Evolutionary conservation across 805 yeast species (phyloP).

Genomic region (Metschnikowia proteae): DNA sequence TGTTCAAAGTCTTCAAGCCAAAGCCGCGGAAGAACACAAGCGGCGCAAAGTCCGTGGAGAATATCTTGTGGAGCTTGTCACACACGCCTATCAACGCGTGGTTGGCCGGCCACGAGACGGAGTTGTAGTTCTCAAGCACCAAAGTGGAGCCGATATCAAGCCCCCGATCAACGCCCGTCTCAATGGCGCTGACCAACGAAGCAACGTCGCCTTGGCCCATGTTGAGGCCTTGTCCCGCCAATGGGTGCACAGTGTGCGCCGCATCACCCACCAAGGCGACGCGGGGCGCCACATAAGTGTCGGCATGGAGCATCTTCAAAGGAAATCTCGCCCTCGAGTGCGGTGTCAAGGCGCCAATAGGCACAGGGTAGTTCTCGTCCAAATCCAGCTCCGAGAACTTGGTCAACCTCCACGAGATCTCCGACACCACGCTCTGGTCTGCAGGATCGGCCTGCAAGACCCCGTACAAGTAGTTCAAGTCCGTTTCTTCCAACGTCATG

Average conservation of each 20-base stretch:
- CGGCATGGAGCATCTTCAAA: slow-evolving; percentile 83
- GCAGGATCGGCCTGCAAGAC: slow-evolving; percentile 33
- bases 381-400: slow-evolving; percentile 40
- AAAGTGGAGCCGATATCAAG: slow-evolving; percentile 80
- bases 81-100: slow-evolving; percentile 82
- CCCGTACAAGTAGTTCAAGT: slow-evolving; percentile 65
- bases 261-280: slow-evolving; percentile 97
- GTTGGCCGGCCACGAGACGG: slow-evolving; percentile 75
- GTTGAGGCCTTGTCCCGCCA: slow-evolving; percentile 96
- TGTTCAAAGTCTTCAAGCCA: slow-evolving; percentile 71
- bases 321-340: slow-evolving; percentile 86
- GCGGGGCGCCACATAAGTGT: slow-evolving; percentile 76
- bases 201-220: slow-evolving; percentile 96
- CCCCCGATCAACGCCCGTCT: slow-evolving; percentile 69
- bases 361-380: slow-evolving; percentile 65
- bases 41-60: slow-evolving; percentile 69
- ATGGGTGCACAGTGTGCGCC: slow-evolving; percentile 95
- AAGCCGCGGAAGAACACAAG: slow-evolving; percentile 68
- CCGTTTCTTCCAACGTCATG: slow-evolving; percentile 71
- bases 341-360: slow-evolving; percentile 53
- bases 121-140: slow-evolving; percentile 82
- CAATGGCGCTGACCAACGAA: slow-evolving; percentile 63
- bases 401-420: slow-evolving; percentile 67
- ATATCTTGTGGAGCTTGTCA: slow-evolving; percentile 87
- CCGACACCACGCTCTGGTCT: slow-evolving; percentile 54